Percentiles rank a stretch among this genome's conserved stretches.
Conservation (phyloP, 768 basidiomycete genomes). For the Mycena rosella region DNA sequence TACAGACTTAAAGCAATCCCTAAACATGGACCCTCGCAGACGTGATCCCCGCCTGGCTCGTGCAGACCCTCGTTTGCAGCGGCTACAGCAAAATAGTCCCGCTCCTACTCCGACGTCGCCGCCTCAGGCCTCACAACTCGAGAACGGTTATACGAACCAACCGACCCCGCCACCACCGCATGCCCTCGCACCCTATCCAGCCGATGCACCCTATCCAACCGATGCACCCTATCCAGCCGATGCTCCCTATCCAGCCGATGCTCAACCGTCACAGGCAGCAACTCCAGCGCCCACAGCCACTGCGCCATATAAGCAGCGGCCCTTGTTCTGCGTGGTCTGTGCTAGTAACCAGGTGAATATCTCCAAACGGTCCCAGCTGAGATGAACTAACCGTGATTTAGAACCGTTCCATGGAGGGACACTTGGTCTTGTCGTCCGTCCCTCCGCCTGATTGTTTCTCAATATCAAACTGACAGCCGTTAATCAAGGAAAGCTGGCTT, state of each 20-base stretch:
- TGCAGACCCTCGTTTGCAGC: constrained; percentile 74
- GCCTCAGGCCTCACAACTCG: constrained; percentile 29
- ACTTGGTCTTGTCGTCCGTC: constrained; percentile 87
- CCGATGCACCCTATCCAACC: too few species aligned
- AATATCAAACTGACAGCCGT: constrained; percentile 30
- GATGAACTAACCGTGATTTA: constrained; percentile 49
- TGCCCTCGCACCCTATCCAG: constrained; percentile 14
- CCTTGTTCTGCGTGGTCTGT: constrained; percentile 97
- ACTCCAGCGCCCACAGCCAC: constrained; percentile 16
- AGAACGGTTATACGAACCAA: constrained; percentile 27
- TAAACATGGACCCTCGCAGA: constrained; percentile 81
- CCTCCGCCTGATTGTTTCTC: not conserved
- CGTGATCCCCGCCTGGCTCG: constrained; percentile 86
- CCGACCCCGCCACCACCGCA: constrained; percentile 7
- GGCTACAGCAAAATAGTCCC: constrained; percentile 55
- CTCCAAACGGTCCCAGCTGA: constrained; percentile 13
- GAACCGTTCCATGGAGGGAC: constrained; percentile 99
- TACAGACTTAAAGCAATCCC: constrained; percentile 14
- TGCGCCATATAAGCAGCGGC: constrained; percentile 69
- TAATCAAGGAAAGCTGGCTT: constrained; percentile 85
- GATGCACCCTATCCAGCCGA: too few species aligned
- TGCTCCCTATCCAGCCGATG: constrained; percentile 17
- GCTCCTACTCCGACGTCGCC: constrained; percentile 52
- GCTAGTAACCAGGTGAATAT: constrained; percentile 94
- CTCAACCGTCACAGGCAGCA: constrained; percentile 18